A percentile compares a stretch with the other conserved stretches of the same genome.
phyloP scores from a whole-genome alignment of 345 rosid species.

The Gossypium arboreum region DNA sequence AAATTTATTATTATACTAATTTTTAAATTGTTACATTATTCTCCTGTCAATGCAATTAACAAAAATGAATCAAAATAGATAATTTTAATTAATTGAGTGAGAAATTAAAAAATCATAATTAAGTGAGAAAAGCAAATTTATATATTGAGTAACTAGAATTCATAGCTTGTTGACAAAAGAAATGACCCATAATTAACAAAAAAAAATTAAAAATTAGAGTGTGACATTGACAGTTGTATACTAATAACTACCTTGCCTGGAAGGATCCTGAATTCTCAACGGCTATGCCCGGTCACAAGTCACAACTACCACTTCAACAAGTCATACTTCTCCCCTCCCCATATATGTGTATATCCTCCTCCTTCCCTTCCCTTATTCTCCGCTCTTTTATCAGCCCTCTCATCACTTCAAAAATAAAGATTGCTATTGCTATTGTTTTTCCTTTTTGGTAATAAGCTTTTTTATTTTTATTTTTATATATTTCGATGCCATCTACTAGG shows the following conservation, averaged over 20 bases:
- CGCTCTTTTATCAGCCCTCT: neutral
- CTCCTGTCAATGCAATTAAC: too few relatives aligned
- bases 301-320: slow-evolving; percentile 41
- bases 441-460: neutral
- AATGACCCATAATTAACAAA: slow-evolving; percentile 19
- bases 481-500: slow-evolving; percentile 36
- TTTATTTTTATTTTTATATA: neutral
- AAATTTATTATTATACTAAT: too few relatives aligned
- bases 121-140: too few relatives aligned
- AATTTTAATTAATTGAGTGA: too few relatives aligned
- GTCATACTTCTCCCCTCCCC: slow-evolving; percentile 43
- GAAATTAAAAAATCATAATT: too few relatives aligned
- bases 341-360: slow-evolving; percentile 18
- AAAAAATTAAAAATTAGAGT: slow-evolving; percentile 22
- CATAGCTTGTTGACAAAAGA: neutral
- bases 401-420: neutral
- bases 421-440: neutral
- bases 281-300: slow-evolving; percentile 49
- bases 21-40: too few relatives aligned
- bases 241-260: slow-evolving; percentile 65
- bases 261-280: slow-evolving; percentile 39
- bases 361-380: neutral
- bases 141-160: too few relatives aligned
- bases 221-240: slow-evolving; percentile 57
- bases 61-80: too few relatives aligned